These are phyloP conservation scores for Dryas integrifolia DNA, from an alignment of 331 rosid species.

Conservation along the genomic window DNA sequence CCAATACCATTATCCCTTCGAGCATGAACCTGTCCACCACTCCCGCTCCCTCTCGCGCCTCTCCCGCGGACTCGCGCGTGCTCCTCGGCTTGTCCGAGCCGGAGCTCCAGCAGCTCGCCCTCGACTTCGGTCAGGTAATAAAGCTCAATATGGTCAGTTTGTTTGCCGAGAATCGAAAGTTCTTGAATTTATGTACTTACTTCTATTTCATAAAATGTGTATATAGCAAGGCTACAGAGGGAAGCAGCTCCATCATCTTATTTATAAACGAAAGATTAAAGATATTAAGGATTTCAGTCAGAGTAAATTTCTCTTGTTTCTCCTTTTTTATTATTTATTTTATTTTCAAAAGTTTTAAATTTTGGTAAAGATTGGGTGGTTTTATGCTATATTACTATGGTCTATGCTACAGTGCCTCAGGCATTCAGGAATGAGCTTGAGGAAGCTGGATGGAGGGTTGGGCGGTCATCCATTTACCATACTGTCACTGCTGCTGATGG, in stretches of 20 bases:
- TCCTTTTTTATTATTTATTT: background rate
- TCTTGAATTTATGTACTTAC: background rate
- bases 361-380: background rate
- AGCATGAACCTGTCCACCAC: slow-evolving; percentile 33
- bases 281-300: slow-evolving; percentile 69
- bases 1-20: slow-evolving; percentile 15
- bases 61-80: slow-evolving; percentile 45
- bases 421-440: slow-evolving; percentile 75
- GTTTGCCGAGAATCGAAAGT: background rate
- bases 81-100: slow-evolving; percentile 83
- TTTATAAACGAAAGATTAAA: slow-evolving; percentile 79
- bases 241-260: slow-evolving; percentile 81
- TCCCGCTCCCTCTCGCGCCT: slow-evolving; percentile 29
- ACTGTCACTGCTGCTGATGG: slow-evolving; percentile 84
- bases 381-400: background rate
- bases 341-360: background rate
- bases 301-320: slow-evolving; percentile 35
- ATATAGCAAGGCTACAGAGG: slow-evolving; percentile 78
- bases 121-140: slow-evolving; percentile 66
- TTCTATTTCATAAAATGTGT: slow-evolving; percentile 22
- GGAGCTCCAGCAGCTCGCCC: slow-evolving; percentile 73
- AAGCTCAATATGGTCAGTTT: background rate
- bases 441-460: slow-evolving; percentile 94
- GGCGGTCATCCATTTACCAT: slow-evolving; percentile 76
- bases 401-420: slow-evolving; percentile 60